A percentile compares a stretch with the other conserved stretches of the same genome.
Conservation (phyloP, 2,329 filamentous ascomycete genomes). For the Verticillium zaregamsianum region DNA sequence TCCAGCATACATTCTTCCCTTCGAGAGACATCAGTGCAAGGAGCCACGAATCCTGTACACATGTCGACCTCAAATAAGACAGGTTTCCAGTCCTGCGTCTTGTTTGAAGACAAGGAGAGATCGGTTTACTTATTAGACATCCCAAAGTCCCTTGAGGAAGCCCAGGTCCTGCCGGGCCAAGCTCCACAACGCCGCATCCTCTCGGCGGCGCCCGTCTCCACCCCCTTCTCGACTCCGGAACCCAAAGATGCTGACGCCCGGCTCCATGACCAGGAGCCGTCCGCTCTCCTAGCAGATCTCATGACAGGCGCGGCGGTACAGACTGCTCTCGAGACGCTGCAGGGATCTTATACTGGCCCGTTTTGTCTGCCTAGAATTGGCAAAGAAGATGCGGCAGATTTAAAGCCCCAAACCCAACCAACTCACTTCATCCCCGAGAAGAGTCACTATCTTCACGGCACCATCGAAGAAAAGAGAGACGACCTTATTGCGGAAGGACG, state of each 20-base stretch:
- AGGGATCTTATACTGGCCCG: slow-evolving; percentile 31
- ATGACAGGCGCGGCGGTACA: slow-evolving; percentile 46
- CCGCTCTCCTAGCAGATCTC: slow-evolving; percentile 48
- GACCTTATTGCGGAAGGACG: slow-evolving; percentile 39
- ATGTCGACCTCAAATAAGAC: background rate
- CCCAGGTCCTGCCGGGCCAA: slow-evolving; percentile 47
- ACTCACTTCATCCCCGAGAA: slow-evolving; percentile 33
- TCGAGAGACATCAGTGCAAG: background rate
- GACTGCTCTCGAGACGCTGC: slow-evolving; percentile 35
- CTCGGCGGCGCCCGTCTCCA: slow-evolving; percentile 37
- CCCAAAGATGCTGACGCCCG: slow-evolving; percentile 32
- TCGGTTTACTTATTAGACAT: slow-evolving; percentile 62
- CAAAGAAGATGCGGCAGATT: background rate
- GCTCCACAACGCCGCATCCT: slow-evolving; percentile 35
- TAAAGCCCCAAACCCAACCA: background rate
- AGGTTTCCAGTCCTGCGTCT: background rate
- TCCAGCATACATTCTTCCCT: background rate
- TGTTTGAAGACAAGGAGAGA: slow-evolving; percentile 8
- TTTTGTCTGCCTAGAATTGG: slow-evolving; percentile 40
- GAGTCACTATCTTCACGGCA: slow-evolving; percentile 44
- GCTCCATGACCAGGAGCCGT: slow-evolving; percentile 29
- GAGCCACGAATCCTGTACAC: background rate
- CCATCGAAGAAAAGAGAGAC: slow-evolving; percentile 34
- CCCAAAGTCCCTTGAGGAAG: slow-evolving; percentile 63
- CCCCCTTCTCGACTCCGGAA: slow-evolving; percentile 51